Conservation (phyloP, 345 rosid species). For the Boechera retrofracta region DNA sequence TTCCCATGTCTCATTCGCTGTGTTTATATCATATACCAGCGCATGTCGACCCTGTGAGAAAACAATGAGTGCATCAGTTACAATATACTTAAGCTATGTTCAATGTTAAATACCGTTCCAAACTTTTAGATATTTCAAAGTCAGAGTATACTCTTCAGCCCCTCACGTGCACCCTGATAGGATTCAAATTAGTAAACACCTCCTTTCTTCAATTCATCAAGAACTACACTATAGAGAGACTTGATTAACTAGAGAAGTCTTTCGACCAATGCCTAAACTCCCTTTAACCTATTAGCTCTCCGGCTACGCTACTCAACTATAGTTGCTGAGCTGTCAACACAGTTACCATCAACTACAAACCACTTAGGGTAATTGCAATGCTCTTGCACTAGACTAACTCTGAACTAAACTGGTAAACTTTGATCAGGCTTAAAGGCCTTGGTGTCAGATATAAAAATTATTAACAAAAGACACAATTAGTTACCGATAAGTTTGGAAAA, state of each 20-base stretch:
- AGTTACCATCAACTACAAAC: neutral
- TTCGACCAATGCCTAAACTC: neutral
- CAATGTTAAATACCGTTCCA: neutral
- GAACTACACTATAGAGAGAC: constrained; percentile 4
- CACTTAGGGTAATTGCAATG: neutral
- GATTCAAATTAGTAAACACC: neutral
- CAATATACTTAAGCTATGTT: constrained; percentile 1
- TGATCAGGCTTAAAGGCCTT: neutral
- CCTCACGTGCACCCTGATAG: neutral
- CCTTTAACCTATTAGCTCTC: neutral
- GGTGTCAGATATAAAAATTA: neutral
- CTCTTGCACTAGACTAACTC: constrained; percentile 2
- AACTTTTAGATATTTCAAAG: neutral
- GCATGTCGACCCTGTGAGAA: constrained; percentile 77
- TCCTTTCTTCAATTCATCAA: constrained; percentile 6
- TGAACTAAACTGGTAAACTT: neutral
- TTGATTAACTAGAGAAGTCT: constrained; percentile 6
- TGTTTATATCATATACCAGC: constrained; percentile 77
- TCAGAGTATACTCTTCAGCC: neutral
- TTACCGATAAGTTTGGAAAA: neutral
- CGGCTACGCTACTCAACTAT: neutral
- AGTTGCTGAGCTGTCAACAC: neutral
- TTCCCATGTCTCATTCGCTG: constrained; percentile 81
- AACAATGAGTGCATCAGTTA: constrained; percentile 11
- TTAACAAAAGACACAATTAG: neutral